These are phyloP conservation scores for Dendrobium officinale DNA, from an alignment of 106 monocot genomes.

Conservation along the genomic window DNA sequence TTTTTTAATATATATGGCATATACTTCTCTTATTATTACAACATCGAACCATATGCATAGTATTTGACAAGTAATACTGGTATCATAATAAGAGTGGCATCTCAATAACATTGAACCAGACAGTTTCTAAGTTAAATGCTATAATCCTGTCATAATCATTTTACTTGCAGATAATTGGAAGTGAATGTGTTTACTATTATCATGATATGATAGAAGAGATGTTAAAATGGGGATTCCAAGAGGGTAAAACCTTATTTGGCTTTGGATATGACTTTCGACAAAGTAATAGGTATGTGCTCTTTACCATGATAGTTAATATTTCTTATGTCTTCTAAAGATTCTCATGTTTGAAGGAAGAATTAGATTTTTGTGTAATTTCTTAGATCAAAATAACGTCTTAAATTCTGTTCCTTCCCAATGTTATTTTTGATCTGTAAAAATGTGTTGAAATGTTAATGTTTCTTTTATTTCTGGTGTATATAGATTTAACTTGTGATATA, in stretches of 20 bases:
- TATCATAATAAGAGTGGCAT: neutral
- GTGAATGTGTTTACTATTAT: constrained; percentile 72
- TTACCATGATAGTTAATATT: too few species aligned
- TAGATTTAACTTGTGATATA: too few species aligned
- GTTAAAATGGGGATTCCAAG: constrained; percentile 92
- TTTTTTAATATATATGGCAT: neutral
- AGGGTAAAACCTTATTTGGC: constrained; percentile 97
- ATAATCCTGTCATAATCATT: neutral
- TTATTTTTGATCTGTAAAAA: neutral
- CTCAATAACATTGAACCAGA: neutral
- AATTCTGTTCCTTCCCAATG: neutral
- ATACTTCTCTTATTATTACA: neutral
- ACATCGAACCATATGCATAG: neutral
- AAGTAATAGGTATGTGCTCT: constrained; percentile 73
- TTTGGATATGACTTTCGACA: constrained; percentile 99
- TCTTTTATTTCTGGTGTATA: too few species aligned
- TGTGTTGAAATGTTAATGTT: neutral
- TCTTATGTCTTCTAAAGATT: too few species aligned
- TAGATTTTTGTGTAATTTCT: neutral
- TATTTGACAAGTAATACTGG: neutral
- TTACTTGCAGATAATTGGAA: constrained; percentile 62
- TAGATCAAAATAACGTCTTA: neutral
- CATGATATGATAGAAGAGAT: constrained; percentile 98
- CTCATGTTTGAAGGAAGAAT: neutral
- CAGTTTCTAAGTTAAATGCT: neutral